Percentiles rank a stretch among this genome's conserved stretches.
Evolutionary conservation across 805 yeast genomes (phyloP).

Genomic region (Wickerhamomyces queroliae): DNA sequence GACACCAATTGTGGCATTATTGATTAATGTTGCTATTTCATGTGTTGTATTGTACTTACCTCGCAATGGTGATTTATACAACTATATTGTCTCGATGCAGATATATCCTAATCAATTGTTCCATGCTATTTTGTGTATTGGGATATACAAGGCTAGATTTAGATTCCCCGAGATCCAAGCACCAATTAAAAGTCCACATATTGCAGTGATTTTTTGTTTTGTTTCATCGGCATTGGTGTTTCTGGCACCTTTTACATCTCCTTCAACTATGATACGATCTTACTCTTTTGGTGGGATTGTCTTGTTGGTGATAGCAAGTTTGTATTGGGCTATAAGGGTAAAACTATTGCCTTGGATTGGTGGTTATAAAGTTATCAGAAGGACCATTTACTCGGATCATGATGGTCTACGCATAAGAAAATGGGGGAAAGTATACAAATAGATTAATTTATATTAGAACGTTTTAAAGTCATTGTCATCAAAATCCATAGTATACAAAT

Average conservation of each 20-base stretch:
- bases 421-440: not conserved
- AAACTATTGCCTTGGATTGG: conserved; percentile 12
- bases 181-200: conserved; percentile 40
- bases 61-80: conserved; percentile 27
- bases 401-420: not conserved
- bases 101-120: conserved; percentile 42
- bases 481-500: not conserved
- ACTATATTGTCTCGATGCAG: conserved; percentile 36
- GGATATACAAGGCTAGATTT: conserved; percentile 45
- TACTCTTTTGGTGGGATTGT: conserved; percentile 32
- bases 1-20: conserved; percentile 47
- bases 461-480: not conserved
- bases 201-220: conserved; percentile 14
- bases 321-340: conserved; percentile 10
- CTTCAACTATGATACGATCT: conserved; percentile 4
- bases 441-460: too few relatives aligned
- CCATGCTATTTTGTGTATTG: conserved; percentile 45
- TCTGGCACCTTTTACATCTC: conserved; percentile 10
- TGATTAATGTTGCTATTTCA: conserved; percentile 25
- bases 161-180: conserved; percentile 41
- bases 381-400: not conserved
- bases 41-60: conserved; percentile 26
- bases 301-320: conserved; percentile 37
- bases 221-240: conserved; percentile 5
- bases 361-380: not conserved